Conservation (phyloP, 306 rosid genomes). For the Styphnolobium japonicum region DNA sequence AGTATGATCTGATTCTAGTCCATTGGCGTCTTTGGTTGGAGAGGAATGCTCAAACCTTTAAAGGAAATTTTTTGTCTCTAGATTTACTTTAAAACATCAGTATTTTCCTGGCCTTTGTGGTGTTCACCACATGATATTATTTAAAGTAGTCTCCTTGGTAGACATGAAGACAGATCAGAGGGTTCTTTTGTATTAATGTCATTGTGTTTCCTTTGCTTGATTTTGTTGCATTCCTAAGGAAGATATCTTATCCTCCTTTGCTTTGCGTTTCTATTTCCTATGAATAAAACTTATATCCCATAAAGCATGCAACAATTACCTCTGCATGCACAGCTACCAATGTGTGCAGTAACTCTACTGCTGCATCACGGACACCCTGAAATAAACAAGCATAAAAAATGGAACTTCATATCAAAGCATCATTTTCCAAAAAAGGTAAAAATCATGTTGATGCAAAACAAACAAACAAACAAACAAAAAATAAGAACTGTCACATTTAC, state of each 20-base stretch:
- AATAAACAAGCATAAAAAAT: conserved; percentile 24
- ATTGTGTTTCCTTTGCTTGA: neutral
- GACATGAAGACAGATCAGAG: neutral
- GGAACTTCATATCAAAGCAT: conserved; percentile 17
- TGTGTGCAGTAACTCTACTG: conserved; percentile 92
- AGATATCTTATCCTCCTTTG: neutral
- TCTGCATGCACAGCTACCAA: conserved; percentile 97
- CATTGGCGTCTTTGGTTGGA: neutral
- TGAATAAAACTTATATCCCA: conserved; percentile 23
- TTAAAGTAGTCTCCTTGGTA: conserved; percentile 11
- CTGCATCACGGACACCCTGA: conserved; percentile 97
- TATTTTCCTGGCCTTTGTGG: neutral
- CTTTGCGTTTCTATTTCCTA: conserved; percentile 1
- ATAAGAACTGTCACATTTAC: neutral
- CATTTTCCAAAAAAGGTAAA: neutral
- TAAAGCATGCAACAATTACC: conserved; percentile 49
- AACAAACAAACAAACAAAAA: neutral
- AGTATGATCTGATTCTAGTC: neutral
- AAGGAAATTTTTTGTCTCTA: neutral
- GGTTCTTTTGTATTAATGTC: neutral
- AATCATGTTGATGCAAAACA: conserved; percentile 2
- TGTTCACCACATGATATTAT: neutral
- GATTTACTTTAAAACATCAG: conserved; percentile 4
- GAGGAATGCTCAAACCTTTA: neutral
- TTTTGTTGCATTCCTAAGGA: neutral